These are phyloP conservation scores for Aspergillus tubingensis DNA, from an alignment of 2,329 filamentous ascomycete species.

Conservation along the genomic window DNA sequence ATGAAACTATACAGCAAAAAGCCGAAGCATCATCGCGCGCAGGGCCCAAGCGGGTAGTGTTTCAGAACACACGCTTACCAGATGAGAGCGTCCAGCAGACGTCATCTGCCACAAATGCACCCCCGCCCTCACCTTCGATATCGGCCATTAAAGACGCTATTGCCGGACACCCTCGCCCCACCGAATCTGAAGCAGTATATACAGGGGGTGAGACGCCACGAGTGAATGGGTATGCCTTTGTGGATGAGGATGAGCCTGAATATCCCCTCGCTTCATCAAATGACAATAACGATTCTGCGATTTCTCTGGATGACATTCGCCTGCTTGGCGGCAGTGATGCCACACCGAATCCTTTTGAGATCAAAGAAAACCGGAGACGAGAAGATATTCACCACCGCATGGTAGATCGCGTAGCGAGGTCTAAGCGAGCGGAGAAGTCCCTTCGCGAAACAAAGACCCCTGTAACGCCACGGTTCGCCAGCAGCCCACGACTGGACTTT, in stretches of 20 bases:
- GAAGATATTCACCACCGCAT: slow-evolving; percentile 83
- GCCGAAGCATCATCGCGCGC: slow-evolving; percentile 72
- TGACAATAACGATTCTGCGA: background rate
- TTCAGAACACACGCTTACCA: slow-evolving; percentile 78
- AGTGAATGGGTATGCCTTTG: slow-evolving; percentile 91
- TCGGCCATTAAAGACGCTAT: slow-evolving; percentile 85
- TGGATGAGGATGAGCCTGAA: slow-evolving; percentile 69
- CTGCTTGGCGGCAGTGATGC: slow-evolving; percentile 44
- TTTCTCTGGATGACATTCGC: slow-evolving; percentile 35
- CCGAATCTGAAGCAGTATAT: slow-evolving; percentile 59
- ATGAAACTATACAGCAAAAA: slow-evolving; percentile 64
- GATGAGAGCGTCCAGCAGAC: slow-evolving; percentile 44
- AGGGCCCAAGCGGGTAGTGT: slow-evolving; percentile 73
- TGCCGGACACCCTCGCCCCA: slow-evolving; percentile 66
- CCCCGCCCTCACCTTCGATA: slow-evolving; percentile 77
- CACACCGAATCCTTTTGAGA: slow-evolving; percentile 75
- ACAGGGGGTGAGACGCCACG: slow-evolving; percentile 77
- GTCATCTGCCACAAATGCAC: slow-evolving; percentile 37
- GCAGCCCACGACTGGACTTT: slow-evolving; percentile 42
- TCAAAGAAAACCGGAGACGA: slow-evolving; percentile 71
- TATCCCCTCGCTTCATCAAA: slow-evolving; percentile 24
- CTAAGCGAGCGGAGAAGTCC: slow-evolving; percentile 64
- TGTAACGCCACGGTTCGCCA: slow-evolving; percentile 41
- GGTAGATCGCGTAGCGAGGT: slow-evolving; percentile 77
- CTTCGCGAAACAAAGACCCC: slow-evolving; percentile 61